Evolutionary conservation across 306 rosid genomes (phyloP), one percentile per base, ranked within the genome.

Genomic region (Delonix regia): DNA sequence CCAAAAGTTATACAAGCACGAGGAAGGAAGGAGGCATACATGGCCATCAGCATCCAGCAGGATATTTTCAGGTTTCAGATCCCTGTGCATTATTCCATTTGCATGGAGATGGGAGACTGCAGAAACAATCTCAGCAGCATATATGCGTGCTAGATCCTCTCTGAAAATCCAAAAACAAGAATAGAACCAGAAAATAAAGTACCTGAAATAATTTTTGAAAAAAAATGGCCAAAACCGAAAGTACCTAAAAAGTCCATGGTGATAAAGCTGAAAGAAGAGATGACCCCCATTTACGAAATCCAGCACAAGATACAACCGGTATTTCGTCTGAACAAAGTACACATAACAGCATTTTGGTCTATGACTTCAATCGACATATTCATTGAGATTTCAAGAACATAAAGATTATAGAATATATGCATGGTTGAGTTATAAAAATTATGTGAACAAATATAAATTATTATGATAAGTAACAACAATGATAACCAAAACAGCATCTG

Each of bases 231-330:
- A 55, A 79, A 76, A 55, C 30, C 36, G 69, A 77, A 30, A 57
- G 10, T 82, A 94, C 97, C 99, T 88, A 83, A 94, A 94, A 82
- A 94, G 97, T 56, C 99, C 99, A 13, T 94, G 97, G 83, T 88
- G 91, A 81, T 94, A 92, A 60, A 94, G 97, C 86, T 94, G 99
- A 83, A 94, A 94, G 89, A 94, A 94, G 34, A 94, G 97, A 86
- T 94, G 99, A 16, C 99, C 99, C 45, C 99, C 97, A 77, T 94
- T 94, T 41, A 92, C 97, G 8, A 94, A 94, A 88, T 94, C 97
- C 84, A 94, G 90, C 87, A 94, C 99, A 61, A 94, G 97, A 83
- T 94, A 94, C 36, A 94, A 80, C 80, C 93, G 84, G 79, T 94
- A 94, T 86, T 94, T 94, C 67, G 99, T 94, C 99, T 94, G 88